phyloP scores from a whole-genome alignment of 306 rosid genomes.

The Vicia sativa region DNA sequence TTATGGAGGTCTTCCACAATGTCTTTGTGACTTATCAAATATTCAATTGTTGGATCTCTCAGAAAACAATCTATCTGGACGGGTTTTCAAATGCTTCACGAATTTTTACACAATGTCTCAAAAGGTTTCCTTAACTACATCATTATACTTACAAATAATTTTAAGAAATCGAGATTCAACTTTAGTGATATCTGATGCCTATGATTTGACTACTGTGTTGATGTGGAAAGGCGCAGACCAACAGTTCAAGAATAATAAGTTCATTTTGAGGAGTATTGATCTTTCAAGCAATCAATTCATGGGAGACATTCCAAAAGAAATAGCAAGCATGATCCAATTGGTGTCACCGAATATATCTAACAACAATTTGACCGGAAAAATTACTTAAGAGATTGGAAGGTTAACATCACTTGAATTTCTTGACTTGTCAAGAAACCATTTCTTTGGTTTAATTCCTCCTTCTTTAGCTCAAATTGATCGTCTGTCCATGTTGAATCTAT shows the following conservation, averaged over 20 bases:
- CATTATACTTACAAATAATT: background rate
- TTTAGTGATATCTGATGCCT: no score
- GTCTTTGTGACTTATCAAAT: constrained; percentile 13
- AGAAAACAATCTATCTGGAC: background rate
- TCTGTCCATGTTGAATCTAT: background rate
- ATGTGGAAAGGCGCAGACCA: constrained; percentile 17
- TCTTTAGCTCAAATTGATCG: constrained; percentile 13
- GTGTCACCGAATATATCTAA: constrained; percentile 18
- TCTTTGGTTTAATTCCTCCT: background rate
- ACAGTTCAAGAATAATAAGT: background rate
- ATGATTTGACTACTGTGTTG: background rate
- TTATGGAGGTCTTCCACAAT: background rate
- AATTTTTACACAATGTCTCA: constrained; percentile 1
- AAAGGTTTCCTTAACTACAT: background rate
- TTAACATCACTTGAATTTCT: constrained; percentile 10
- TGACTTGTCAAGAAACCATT: constrained; percentile 31
- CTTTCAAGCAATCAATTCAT: constrained; percentile 24
- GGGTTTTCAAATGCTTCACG: constrained; percentile 2
- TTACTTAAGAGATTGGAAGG: constrained; percentile 4
- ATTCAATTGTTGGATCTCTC: constrained; percentile 26
- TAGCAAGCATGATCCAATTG: background rate
- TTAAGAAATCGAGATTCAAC: no score
- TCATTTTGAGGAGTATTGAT: constrained; percentile 15
- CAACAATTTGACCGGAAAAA: constrained; percentile 24
- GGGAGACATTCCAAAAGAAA: constrained; percentile 11